These are phyloP conservation scores for Fraxinus albicans DNA, from an alignment of 305 asterid genomes.

Conservation along the genomic window DNA sequence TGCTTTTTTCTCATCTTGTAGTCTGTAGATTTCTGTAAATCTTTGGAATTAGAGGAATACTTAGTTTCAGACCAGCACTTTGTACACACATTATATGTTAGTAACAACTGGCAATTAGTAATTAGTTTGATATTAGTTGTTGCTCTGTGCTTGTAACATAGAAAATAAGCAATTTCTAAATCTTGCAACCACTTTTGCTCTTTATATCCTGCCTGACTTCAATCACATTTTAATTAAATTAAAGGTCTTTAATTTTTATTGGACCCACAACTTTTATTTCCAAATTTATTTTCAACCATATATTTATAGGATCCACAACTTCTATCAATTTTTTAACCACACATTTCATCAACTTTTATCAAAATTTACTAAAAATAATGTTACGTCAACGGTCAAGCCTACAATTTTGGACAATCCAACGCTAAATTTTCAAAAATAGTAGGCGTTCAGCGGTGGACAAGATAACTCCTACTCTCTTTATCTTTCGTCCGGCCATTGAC, in stretches of 20 bases:
- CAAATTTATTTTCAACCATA: not conserved
- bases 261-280: not conserved
- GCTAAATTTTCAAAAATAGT: too few relatives aligned
- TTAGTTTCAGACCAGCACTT: not conserved
- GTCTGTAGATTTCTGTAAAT: not conserved
- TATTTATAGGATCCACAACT: not conserved
- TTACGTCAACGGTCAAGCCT: not conserved
- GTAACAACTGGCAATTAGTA: conserved; percentile 1
- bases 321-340: not conserved
- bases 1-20: not conserved
- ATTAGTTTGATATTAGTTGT: not conserved
- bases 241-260: not conserved
- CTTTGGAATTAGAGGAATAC: not conserved
- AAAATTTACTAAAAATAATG: not conserved
- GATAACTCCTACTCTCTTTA: too few relatives aligned
- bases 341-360: not conserved
- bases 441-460: too few relatives aligned
- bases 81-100: not conserved
- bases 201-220: not conserved
- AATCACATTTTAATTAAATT: not conserved
- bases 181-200: not conserved
- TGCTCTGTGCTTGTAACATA: not conserved
- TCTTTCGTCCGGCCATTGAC: too few relatives aligned
- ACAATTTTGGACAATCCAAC: too few relatives aligned
- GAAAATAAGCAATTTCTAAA: not conserved